Conservation (phyloP, 371 early-diverging fungal genomes). For the Rhizopus microsporus region DNA sequence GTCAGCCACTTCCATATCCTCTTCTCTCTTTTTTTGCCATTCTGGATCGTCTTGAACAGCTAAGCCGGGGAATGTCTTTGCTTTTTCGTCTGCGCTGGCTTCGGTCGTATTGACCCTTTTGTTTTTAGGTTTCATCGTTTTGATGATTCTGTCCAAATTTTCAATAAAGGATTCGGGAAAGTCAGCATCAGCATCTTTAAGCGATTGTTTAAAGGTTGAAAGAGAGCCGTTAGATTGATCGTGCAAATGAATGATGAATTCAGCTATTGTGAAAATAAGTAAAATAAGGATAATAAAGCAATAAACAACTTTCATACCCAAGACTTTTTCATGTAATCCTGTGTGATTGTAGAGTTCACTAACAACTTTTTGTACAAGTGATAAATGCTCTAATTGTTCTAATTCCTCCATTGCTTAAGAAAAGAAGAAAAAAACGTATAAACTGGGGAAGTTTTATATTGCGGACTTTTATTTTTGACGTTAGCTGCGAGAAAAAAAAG, state of each 20-base stretch:
- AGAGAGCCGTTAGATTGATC: constrained; percentile 61
- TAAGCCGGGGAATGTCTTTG: constrained; percentile 81
- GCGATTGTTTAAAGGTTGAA: constrained; percentile 68
- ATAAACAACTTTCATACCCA: constrained; percentile 43
- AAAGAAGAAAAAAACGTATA: not conserved
- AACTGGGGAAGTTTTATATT: not conserved
- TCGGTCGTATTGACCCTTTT: not conserved
- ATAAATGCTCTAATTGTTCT: constrained; percentile 84
- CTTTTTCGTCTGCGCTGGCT: constrained; percentile 46
- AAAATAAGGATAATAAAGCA: constrained; percentile 2
- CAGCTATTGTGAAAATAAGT: constrained; percentile 52
- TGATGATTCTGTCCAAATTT: constrained; percentile 87
- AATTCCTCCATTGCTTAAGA: constrained; percentile 58
- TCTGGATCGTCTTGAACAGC: constrained; percentile 69
- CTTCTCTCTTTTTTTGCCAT: constrained; percentile 48
- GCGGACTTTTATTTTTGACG: not conserved
- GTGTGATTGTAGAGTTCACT: constrained; percentile 92
- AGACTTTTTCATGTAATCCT: constrained; percentile 85
- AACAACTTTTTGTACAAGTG: constrained; percentile 89
- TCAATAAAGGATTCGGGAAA: constrained; percentile 85
- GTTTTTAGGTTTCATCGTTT: constrained; percentile 76
- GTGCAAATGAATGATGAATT: constrained; percentile 79
- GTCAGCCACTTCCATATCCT: constrained; percentile 46
- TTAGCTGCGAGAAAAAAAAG: not conserved
- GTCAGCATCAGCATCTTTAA: constrained; percentile 77